Percentiles rank a stretch among this genome's conserved stretches.
Evolutionary conservation across 148 eudicot genomes (phyloP).

Genomic region (Chenopodium berlandieri): DNA sequence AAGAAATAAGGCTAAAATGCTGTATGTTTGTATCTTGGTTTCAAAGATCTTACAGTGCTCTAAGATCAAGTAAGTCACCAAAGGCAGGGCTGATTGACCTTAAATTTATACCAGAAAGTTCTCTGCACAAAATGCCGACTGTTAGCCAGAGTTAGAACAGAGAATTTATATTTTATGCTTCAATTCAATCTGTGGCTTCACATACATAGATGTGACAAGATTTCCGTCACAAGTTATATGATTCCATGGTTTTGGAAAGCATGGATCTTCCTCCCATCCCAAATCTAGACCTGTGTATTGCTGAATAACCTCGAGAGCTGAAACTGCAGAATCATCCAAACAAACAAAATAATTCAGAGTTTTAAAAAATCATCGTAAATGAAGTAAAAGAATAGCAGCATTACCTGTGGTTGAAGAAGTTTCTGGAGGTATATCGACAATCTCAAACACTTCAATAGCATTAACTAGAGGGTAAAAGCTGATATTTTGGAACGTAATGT

Average conservation of each 20-base stretch:
- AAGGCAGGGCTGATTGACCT: constrained; percentile 75
- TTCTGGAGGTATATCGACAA: constrained; percentile 58
- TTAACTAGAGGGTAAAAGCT: constrained; percentile 57
- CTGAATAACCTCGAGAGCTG: constrained; percentile 78
- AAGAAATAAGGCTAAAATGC: not conserved
- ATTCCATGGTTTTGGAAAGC: constrained; percentile 70
- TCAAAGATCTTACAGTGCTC: constrained; percentile 50
- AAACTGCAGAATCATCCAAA: constrained; percentile 41
- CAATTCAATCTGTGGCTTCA: not conserved
- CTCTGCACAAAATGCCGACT: constrained; percentile 36
- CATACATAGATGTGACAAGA: constrained; percentile 68
- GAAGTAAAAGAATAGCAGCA: not conserved
- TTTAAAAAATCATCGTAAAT: too few relatives aligned
- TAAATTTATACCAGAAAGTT: constrained; percentile 54
- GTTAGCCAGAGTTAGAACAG: not conserved
- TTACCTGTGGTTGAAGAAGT: constrained; percentile 83
- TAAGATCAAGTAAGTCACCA: constrained; percentile 71
- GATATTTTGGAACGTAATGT: constrained; percentile 50
- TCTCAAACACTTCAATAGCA: constrained; percentile 74
- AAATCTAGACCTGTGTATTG: constrained; percentile 62
- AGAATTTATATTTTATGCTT: not conserved
- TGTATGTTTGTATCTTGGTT: not conserved
- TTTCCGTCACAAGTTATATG: constrained; percentile 61
- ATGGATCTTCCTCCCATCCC: constrained; percentile 93
- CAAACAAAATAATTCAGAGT: not conserved